A percentile compares a stretch with the other conserved stretches of the same genome.
Evolutionary conservation across 2,329 filamentous ascomycete genomes (phyloP).

Genomic region (Beauveria sp.): DNA sequence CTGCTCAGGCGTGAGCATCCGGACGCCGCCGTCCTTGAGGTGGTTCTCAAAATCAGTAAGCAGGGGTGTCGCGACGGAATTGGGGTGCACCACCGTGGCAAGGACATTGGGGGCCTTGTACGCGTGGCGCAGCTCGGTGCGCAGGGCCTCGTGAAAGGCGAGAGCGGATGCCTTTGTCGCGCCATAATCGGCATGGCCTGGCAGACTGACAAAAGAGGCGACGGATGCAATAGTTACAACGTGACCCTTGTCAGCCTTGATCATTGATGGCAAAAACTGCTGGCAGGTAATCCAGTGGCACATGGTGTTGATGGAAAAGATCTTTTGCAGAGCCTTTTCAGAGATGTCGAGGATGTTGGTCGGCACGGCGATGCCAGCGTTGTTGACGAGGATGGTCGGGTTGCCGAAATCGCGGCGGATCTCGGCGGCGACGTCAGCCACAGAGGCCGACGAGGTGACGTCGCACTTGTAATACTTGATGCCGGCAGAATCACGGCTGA

Average conservation of each 20-base stretch:
- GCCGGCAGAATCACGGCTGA: conserved; percentile 24
- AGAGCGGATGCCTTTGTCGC: conserved; percentile 55
- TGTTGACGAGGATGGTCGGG: conserved; percentile 62
- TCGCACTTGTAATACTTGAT: conserved; percentile 61
- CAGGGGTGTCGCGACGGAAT: conserved; percentile 14
- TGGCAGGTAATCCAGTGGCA: conserved; percentile 54
- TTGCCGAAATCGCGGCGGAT: conserved; percentile 47
- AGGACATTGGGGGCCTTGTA: conserved; percentile 55
- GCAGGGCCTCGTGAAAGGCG: conserved; percentile 56
- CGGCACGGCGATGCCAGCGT: conserved; percentile 53
- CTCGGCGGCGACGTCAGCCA: conserved; percentile 38
- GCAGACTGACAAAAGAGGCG: conserved; percentile 49
- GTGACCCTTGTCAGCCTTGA: conserved; percentile 57
- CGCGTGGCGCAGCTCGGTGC: conserved; percentile 43
- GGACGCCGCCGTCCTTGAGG: conserved; percentile 16
- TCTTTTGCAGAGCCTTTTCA: conserved; percentile 48
- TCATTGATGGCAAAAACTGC: conserved; percentile 57
- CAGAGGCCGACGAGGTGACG: conserved; percentile 46
- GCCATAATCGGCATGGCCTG: conserved; percentile 56
- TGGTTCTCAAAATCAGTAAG: conserved; percentile 19
- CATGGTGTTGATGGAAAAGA: conserved; percentile 59
- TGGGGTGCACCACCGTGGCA: conserved; percentile 53
- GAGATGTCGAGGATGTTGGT: conserved; percentile 47
- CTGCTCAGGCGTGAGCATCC: conserved; percentile 20
- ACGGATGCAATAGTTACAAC: conserved; percentile 59